phyloP scores from a whole-genome alignment of 2,329 filamentous ascomycete species.

The Aspergillus aculeatus region DNA sequence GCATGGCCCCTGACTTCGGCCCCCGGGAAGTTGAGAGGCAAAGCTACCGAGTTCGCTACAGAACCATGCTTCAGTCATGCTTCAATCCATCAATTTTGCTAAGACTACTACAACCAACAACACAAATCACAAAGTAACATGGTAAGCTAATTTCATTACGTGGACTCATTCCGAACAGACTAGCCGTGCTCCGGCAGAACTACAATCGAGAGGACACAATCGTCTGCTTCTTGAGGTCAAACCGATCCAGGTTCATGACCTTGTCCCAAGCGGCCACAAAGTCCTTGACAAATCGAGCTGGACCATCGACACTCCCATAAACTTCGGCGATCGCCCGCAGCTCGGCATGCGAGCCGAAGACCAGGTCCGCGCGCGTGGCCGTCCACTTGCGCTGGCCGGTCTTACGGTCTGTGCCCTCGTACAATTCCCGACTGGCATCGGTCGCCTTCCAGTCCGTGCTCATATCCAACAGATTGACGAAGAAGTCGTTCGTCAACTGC shows the following conservation, averaged over 20 bases:
- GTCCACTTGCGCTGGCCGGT: conserved; percentile 66
- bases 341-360: conserved; percentile 74
- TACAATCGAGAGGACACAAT: background rate
- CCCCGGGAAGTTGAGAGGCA: no score
- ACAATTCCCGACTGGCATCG: conserved; percentile 55
- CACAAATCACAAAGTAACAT: background rate
- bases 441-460: conserved; percentile 63
- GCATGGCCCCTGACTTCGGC: no score
- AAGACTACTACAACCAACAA: no score
- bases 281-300: conserved; percentile 67
- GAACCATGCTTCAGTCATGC: no score
- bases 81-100: no score
- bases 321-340: conserved; percentile 69
- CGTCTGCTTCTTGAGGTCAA: conserved; percentile 46
- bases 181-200: background rate
- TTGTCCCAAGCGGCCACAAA: conserved; percentile 71
- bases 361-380: conserved; percentile 66
- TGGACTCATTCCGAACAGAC: background rate
- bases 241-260: conserved; percentile 72
- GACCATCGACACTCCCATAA: conserved; percentile 61
- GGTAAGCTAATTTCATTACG: background rate
- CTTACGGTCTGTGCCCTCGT: conserved; percentile 65
- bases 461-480: conserved; percentile 72
- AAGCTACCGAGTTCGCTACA: no score
- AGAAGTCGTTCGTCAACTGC: conserved; percentile 75